Evolutionary conservation across 805 yeast species (phyloP).

Genomic region (Myxozyma nipponensis): DNA sequence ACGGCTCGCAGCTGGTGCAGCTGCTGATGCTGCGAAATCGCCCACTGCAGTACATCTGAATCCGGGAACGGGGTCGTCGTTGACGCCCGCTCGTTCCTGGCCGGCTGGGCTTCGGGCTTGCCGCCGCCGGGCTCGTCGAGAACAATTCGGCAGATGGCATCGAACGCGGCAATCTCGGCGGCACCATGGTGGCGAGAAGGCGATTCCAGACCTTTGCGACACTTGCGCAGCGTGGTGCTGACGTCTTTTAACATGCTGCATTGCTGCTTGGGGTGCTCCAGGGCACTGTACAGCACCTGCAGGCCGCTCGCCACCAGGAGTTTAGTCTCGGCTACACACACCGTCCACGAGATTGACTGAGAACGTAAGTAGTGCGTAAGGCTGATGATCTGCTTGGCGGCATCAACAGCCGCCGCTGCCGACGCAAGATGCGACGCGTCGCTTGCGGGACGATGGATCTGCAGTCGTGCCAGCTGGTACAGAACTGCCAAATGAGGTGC

Average conservation of each 20-base stretch:
- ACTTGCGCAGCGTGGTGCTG: slow-evolving; percentile 47
- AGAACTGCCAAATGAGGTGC: slow-evolving; percentile 49
- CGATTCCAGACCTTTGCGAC: slow-evolving; percentile 26
- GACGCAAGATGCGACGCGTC: slow-evolving; percentile 28
- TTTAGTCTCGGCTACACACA: slow-evolving; percentile 33
- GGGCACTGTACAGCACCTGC: slow-evolving; percentile 49
- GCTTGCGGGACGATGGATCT: slow-evolving; percentile 57
- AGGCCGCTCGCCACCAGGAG: slow-evolving; percentile 29
- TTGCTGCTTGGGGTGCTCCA: slow-evolving; percentile 82
- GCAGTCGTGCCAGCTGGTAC: slow-evolving; percentile 58
- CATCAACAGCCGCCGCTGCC: slow-evolving; percentile 34
- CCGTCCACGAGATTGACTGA: slow-evolving; percentile 31
- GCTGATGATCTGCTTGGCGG: slow-evolving; percentile 36
- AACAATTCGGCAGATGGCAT: slow-evolving; percentile 5
- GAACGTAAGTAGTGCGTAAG: slow-evolving; percentile 32
- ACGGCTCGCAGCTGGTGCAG: slow-evolving; percentile 5
- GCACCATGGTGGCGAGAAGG: slow-evolving; percentile 10
- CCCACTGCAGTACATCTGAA: slow-evolving; percentile 20
- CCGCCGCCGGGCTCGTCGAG: neutral
- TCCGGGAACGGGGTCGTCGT: slow-evolving; percentile 25
- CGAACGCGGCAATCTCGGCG: slow-evolving; percentile 13
- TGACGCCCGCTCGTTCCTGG: slow-evolving; percentile 3
- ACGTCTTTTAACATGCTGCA: slow-evolving; percentile 70
- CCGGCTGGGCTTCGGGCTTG: neutral
- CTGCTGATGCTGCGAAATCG: slow-evolving; percentile 20